Evolutionary conservation across 805 yeast species (phyloP).

Genomic region (Wickerhamiella shivajii): DNA sequence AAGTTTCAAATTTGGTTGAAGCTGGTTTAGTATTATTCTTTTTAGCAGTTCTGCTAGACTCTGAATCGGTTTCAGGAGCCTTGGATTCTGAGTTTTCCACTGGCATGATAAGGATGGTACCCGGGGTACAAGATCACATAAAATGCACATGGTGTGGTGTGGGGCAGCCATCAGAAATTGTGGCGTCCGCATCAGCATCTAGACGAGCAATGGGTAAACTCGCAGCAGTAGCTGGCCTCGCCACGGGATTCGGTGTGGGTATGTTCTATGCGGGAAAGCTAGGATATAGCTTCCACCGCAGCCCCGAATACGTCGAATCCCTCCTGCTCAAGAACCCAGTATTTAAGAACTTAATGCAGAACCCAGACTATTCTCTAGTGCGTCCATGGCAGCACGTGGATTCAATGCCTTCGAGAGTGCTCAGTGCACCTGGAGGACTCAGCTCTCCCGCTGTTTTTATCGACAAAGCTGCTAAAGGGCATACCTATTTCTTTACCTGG

Average conservation of each 20-base stretch:
- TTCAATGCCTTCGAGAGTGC: constrained; percentile 14
- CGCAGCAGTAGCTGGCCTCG: neutral
- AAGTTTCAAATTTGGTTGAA: no score
- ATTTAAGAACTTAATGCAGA: constrained; percentile 32
- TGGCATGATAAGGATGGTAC: no score
- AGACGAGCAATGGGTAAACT: no score
- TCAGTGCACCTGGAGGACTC: constrained; percentile 60
- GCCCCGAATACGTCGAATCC: constrained; percentile 27
- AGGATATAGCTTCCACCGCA: neutral
- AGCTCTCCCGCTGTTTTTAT: constrained; percentile 60
- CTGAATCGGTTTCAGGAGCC: no score
- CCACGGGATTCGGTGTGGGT: constrained; percentile 1
- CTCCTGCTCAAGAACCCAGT: constrained; percentile 37
- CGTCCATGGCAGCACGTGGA: constrained; percentile 32
- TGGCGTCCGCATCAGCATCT: no score
- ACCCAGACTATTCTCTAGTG: constrained; percentile 27
- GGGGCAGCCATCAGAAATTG: no score
- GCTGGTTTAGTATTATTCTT: no score
- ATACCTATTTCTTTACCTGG: constrained; percentile 55
- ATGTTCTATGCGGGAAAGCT: constrained; percentile 1
- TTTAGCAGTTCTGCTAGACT: no score
- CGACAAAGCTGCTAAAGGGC: constrained; percentile 38
- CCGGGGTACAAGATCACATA: no score
- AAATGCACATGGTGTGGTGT: no score
- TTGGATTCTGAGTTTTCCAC: no score